These are phyloP conservation scores for Incumbomyces lentus DNA, from an alignment of 2,329 filamentous ascomycete genomes.

Conservation along the genomic window DNA sequence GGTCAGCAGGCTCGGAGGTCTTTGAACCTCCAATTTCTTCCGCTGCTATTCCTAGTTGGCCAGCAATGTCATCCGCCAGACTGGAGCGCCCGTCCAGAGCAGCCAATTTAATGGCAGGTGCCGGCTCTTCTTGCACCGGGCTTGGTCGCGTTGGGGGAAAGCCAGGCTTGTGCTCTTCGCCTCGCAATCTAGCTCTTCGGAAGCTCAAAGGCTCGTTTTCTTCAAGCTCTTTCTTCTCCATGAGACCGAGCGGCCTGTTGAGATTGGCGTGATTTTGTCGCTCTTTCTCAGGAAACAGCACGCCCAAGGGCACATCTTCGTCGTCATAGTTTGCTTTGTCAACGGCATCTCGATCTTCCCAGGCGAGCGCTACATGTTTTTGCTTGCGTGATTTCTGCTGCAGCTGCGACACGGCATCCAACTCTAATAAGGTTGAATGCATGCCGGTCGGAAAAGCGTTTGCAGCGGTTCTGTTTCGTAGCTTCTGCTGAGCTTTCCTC, in stretches of 20 bases:
- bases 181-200: constrained; percentile 64
- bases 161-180: constrained; percentile 35
- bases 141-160: constrained; percentile 24
- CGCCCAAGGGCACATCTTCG: constrained; percentile 77
- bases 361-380: constrained; percentile 75
- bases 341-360: constrained; percentile 59
- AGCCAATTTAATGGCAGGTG: background rate
- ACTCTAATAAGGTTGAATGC: constrained; percentile 78
- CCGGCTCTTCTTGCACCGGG: constrained; percentile 2
- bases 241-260: constrained; percentile 34
- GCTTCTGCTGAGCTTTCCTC: constrained; percentile 78
- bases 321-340: constrained; percentile 51
- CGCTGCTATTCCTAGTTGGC: constrained; percentile 28
- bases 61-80: constrained; percentile 30
- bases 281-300: constrained; percentile 54
- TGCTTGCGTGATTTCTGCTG: constrained; percentile 64
- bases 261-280: constrained; percentile 23
- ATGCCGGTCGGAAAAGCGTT: constrained; percentile 63
- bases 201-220: constrained; percentile 82
- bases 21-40: constrained; percentile 13
- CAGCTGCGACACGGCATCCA: constrained; percentile 81
- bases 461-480: constrained; percentile 60
- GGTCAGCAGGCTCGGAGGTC: constrained; percentile 18
- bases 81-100: constrained; percentile 16
- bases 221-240: constrained; percentile 68